phyloP scores from a whole-genome alignment of 805 yeast species.

The Millerago galiae region DNA sequence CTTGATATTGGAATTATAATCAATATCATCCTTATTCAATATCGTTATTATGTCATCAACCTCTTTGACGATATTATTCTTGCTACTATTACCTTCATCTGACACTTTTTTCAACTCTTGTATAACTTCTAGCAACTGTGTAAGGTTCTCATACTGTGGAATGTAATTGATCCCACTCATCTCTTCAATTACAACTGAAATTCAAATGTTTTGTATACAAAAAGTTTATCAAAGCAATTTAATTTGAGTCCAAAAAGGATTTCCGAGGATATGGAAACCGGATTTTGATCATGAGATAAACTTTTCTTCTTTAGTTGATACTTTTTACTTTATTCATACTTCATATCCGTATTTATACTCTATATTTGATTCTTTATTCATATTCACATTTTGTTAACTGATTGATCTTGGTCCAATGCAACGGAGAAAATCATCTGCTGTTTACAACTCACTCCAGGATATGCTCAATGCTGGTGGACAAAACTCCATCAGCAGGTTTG shows the following conservation, averaged over 20 bases:
- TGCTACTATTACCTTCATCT: slow-evolving; percentile 3
- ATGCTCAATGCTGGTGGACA: slow-evolving; percentile 19
- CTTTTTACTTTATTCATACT: too few relatives aligned
- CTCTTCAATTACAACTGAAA: too few relatives aligned
- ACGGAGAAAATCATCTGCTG: slow-evolving; percentile 15
- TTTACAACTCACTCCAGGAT: slow-evolving; percentile 22
- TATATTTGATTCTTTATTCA: too few relatives aligned
- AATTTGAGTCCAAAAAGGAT: too few relatives aligned
- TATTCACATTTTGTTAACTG: too few relatives aligned
- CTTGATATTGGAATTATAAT: slow-evolving; percentile 3
- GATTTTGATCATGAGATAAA: too few relatives aligned
- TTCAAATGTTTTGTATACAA: too few relatives aligned
- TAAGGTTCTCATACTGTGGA: slow-evolving; percentile 21
- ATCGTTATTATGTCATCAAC: slow-evolving; percentile 15
- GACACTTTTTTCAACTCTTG: slow-evolving; percentile 8
- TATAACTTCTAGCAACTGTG: slow-evolving; percentile 12
- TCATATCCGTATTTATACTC: too few relatives aligned
- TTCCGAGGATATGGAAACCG: too few relatives aligned
- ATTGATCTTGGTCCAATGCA: too few relatives aligned
- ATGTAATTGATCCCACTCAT: slow-evolving; percentile 6
- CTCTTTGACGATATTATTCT: slow-evolving; percentile 11
- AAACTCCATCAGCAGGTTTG: slow-evolving; percentile 22
- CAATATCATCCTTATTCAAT: slow-evolving; percentile 11
- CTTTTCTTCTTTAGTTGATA: too few relatives aligned
- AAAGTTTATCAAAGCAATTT: background rate